Evolutionary conservation across 352 stramenopile genomes (phyloP).

Genomic region (Blastocystis sp.): DNA sequence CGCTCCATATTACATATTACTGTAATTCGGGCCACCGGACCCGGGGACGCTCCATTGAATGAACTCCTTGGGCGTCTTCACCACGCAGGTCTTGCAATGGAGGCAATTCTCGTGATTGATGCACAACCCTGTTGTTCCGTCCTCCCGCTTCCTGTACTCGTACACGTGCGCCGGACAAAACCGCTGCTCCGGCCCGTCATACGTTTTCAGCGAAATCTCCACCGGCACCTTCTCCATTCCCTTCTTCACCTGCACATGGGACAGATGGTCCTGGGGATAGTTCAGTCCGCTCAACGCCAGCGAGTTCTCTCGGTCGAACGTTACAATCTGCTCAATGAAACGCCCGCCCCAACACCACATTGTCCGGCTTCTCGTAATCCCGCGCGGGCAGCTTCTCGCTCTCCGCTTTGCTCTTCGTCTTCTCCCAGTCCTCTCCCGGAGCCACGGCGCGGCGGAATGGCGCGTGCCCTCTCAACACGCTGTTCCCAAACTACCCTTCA

Average conservation of each 20-base stretch:
- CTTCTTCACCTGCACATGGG: slow-evolving; percentile 90
- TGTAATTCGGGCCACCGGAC: slow-evolving; percentile 59
- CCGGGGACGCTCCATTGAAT: slow-evolving; percentile 94
- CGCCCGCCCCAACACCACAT: slow-evolving; percentile 89
- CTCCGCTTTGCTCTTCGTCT: slow-evolving; percentile 84
- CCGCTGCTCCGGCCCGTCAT: slow-evolving; percentile 90
- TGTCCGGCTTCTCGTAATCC: slow-evolving; percentile 90
- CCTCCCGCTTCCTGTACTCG: slow-evolving; percentile 90
- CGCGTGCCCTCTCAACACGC: neutral
- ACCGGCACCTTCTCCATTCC: slow-evolving; percentile 78
- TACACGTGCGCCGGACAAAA: slow-evolving; percentile 96
- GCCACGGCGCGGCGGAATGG: neutral
- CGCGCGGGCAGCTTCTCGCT: slow-evolving; percentile 79
- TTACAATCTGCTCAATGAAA: slow-evolving; percentile 72
- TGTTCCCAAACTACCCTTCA: slow-evolving; percentile 13
- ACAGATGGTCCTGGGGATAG: slow-evolving; percentile 93
- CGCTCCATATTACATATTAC: slow-evolving; percentile 36
- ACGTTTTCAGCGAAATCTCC: slow-evolving; percentile 83
- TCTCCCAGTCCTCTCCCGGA: slow-evolving; percentile 79
- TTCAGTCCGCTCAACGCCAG: slow-evolving; percentile 80
- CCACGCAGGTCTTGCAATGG: slow-evolving; percentile 98
- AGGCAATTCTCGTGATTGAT: slow-evolving; percentile 99
- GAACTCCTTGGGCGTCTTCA: slow-evolving; percentile 97
- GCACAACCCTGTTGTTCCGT: slow-evolving; percentile 85
- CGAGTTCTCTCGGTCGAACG: slow-evolving; percentile 38